These are phyloP conservation scores for Monascus ruber DNA, from an alignment of 2,329 filamentous ascomycete genomes.

Conservation along the genomic window DNA sequence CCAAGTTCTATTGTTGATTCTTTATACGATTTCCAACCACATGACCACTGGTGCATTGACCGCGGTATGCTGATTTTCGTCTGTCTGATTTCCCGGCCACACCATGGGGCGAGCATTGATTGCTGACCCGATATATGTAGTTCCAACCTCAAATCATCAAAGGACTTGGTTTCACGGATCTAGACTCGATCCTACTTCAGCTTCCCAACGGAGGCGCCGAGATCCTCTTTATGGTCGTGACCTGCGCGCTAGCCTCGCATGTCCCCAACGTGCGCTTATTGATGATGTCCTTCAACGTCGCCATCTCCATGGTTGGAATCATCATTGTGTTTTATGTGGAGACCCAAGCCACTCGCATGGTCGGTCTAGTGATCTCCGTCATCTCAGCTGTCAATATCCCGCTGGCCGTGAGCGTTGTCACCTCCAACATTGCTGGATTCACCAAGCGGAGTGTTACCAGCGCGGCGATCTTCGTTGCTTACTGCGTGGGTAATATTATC, in stretches of 20 bases:
- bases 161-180: constrained; percentile 28
- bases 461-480: constrained; percentile 30
- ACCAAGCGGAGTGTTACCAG: constrained; percentile 36
- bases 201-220: constrained; percentile 25
- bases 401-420: constrained; percentile 23
- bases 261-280: neutral
- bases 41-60: no score
- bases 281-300: neutral
- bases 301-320: neutral
- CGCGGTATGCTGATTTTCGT: no score
- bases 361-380: constrained; percentile 10
- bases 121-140: constrained; percentile 6
- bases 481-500: constrained; percentile 30
- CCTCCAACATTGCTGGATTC: constrained; percentile 34
- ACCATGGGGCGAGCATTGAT: no score
- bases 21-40: no score
- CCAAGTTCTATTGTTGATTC: no score
- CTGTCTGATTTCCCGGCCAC: no score
- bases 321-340: neutral
- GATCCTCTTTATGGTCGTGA: constrained; percentile 18
- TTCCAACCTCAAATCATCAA: constrained; percentile 25
- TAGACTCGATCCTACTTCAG: constrained; percentile 24
- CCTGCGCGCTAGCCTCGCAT: neutral
- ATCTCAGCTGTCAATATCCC: constrained; percentile 23
- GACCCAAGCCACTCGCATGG: neutral